Conservation (phyloP, 2,329 filamentous ascomycete species). For the Lachnellula hyalina region DNA sequence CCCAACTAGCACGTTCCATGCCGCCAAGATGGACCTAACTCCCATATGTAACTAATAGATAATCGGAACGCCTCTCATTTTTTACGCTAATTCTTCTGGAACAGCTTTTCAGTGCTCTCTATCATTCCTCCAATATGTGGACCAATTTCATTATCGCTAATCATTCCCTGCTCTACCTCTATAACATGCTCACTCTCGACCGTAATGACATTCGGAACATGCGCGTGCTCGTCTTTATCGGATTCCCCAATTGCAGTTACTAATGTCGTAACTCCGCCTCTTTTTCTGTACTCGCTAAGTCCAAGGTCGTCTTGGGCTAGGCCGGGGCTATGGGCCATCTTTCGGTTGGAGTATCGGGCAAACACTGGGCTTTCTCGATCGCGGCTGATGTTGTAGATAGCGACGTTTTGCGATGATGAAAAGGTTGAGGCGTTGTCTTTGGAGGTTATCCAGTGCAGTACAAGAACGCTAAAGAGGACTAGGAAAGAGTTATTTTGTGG, state of each 20-base stretch:
- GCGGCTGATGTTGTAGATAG: not conserved
- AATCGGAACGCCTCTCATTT: too few species aligned
- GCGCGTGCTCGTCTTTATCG: slow-evolving; percentile 5
- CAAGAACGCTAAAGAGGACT: slow-evolving; percentile 55
- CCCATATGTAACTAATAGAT: too few species aligned
- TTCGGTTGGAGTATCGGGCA: slow-evolving; percentile 1
- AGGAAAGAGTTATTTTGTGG: not conserved
- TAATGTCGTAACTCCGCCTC: slow-evolving; percentile 16
- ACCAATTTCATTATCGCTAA: not conserved
- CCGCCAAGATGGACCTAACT: too few species aligned
- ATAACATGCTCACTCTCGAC: slow-evolving; percentile 12
- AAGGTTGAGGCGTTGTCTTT: slow-evolving; percentile 32
- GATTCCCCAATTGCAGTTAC: slow-evolving; percentile 10
- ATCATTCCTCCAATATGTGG: not conserved
- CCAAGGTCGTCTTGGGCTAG: slow-evolving; percentile 4
- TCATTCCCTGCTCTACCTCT: slow-evolving; percentile 1
- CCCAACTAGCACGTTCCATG: too few species aligned
- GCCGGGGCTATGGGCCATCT: not conserved
- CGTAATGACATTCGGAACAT: slow-evolving; percentile 9
- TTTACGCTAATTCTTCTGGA: not conserved
- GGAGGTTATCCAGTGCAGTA: slow-evolving; percentile 56
- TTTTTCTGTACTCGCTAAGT: slow-evolving; percentile 9
- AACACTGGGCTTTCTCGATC: not conserved
- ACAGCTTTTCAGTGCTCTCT: slow-evolving; percentile 6
- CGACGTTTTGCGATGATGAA: slow-evolving; percentile 1